Base-by-base conservation (phyloP, 129 eudicot genomes). In the Apium graveolens region DNA sequence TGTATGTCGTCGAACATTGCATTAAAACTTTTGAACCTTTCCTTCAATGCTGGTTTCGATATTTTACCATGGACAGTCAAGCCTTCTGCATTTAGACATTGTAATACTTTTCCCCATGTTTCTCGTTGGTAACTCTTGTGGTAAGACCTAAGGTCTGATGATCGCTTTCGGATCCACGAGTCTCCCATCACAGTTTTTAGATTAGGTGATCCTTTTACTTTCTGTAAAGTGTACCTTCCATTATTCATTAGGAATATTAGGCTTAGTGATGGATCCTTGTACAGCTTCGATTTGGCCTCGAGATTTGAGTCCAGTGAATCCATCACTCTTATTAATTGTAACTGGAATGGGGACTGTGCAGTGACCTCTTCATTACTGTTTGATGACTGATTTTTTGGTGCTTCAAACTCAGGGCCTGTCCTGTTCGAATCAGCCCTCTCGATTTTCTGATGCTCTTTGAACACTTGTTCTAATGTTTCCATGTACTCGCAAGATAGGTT, bases 211-310 rank as follows among this genome's bases (percentile, higher is more conserved):
- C 89, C 93, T 70, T 85, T 90, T 38, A 91, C 86, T 79, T 88
- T 92, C 82, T 92, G 90, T 77, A 92, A 45, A 5, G 90, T 90
- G 87, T 90, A 92, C 12, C 96, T 71, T 0, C 96, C 97, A 66
- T 92, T 92, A 84, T 92, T 92, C 97, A 92, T 92, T 89, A 92
- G 16, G 84, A 92, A 92, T 0, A 92, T 88, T 45, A 82, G 83
- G 62, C 89, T 88, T 70, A 90, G 51, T 0, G 93, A 65, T 13
- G 76, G 32, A 78, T 90, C 96, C 51, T 83, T 92, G 83, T 92
- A 92, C 2, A 85, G 81, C 74, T 82, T 88, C 0, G 97, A 85
- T 76, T 92, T 92, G 0, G 80, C 74, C 35, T 90, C 97, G 4
- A 92, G 76, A 75, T 92, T 88, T 2, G 74, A 26, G 32, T 90